Evolutionary conservation across 1,284 basidiomycete genomes (phyloP), one percentile per base, ranked within the genome.

Genomic region (Ustilago tritici): DNA sequence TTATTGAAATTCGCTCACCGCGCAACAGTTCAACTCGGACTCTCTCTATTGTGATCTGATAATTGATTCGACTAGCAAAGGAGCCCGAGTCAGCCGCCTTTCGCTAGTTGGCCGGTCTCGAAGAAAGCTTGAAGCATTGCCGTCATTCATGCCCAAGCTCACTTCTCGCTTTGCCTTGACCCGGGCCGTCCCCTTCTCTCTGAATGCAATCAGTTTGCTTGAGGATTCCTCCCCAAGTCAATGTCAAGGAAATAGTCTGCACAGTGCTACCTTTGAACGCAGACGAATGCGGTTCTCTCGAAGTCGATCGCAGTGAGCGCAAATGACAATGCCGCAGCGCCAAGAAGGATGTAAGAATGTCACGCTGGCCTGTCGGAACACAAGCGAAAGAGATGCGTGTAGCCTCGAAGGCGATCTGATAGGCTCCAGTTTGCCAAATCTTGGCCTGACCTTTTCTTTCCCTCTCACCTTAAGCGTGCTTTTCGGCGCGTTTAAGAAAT

Each of bases 371-470:
- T 41, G 40, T 41, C 40, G 40, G 40, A 40, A 11, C 11, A 11
- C 38, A 40, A 11, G 38, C 61, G 47, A 63, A 32, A 49, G 28
- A 15, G 17, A 14, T 41, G 14, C 36, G 56, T 47, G 65, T 17
- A 38, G 28, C 40, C 9, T 12, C 6, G 34, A 12, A 35, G 47
- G 15, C 35, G 38, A 67, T 72, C 70, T 72, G 70, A 72, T 67
- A 72, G 70, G 70, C 61, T 43, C 23, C 23, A 28, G 23, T 28
- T 28, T 28, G 23, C 3, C 23, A 28, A 28, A 31, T 38, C 40
- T 50, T 38, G 41, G 19, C 10, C 11, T 53, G 34, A 3, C 23
- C 38, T 11, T 35, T 34, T 28, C 53, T 50, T 56, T 47, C 23
- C 34, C n/a, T 7, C 15, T 43, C 19, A 28, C 23, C 23, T 28